Percentiles rank a stretch among this genome's conserved stretches.
These are phyloP conservation scores for Oidium heveae DNA, from an alignment of 2,329 filamentous ascomycete genomes.

Conservation along the genomic window DNA sequence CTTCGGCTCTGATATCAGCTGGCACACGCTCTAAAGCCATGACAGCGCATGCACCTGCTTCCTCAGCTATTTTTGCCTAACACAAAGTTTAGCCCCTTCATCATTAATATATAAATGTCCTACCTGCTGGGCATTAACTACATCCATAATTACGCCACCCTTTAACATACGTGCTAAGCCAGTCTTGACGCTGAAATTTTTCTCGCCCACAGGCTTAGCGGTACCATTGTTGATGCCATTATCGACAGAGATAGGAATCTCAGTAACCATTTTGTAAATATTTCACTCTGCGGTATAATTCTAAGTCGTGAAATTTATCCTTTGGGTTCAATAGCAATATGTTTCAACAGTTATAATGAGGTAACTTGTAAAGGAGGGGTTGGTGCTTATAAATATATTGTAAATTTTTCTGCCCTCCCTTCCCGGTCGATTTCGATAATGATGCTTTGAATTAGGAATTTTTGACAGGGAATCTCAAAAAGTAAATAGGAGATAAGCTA, in stretches of 20 bases:
- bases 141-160: constrained; percentile 98
- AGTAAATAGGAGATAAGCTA: too few species aligned
- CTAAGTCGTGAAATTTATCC: too few species aligned
- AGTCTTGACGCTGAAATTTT: constrained; percentile 67
- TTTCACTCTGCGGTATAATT: not conserved
- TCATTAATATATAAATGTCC: constrained; percentile 1
- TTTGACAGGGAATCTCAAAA: too few species aligned
- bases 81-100: constrained; percentile 1
- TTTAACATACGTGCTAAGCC: constrained; percentile 95
- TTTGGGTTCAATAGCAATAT: too few species aligned
- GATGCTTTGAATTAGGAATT: too few species aligned
- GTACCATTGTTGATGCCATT: constrained; percentile 6
- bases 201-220: constrained; percentile 6
- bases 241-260: constrained; percentile 18
- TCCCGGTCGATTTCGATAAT: too few species aligned
- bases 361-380: too few species aligned
- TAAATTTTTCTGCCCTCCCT: too few species aligned
- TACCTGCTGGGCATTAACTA: constrained; percentile 69
- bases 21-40: constrained; percentile 97
- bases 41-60: constrained; percentile 84
- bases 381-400: too few species aligned
- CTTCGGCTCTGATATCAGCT: constrained; percentile 77
- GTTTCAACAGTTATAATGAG: too few species aligned
- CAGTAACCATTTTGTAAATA: constrained; percentile 13
- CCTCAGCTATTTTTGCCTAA: constrained; percentile 83